Conservation (phyloP, 2,329 filamentous ascomycete species). For the Cytospora piceae region DNA sequence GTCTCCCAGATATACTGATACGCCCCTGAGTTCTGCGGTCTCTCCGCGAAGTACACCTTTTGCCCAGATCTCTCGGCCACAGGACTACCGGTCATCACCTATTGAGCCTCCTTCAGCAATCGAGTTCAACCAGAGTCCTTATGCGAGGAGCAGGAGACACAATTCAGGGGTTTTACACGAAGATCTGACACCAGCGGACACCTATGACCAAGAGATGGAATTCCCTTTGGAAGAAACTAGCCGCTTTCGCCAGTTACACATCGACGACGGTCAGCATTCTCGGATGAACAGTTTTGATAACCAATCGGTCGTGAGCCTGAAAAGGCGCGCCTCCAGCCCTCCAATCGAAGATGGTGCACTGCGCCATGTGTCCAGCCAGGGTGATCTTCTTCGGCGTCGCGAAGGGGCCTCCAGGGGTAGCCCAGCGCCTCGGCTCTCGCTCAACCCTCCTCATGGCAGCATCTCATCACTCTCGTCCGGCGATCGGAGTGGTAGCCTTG, state of each 20-base stretch:
- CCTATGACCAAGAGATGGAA: slow-evolving; percentile 52
- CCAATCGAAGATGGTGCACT: slow-evolving; percentile 51
- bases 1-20: slow-evolving; percentile 50
- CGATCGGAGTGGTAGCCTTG: slow-evolving; percentile 53
- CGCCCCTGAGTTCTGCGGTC: slow-evolving; percentile 51
- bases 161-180: slow-evolving; percentile 52
- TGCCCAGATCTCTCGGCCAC: slow-evolving; percentile 39
- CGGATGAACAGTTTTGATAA: slow-evolving; percentile 38
- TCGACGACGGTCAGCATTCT: slow-evolving; percentile 45
- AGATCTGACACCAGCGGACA: slow-evolving; percentile 50
- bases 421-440: slow-evolving; percentile 54
- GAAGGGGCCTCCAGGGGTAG: slow-evolving; percentile 55
- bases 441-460: slow-evolving; percentile 46
- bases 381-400: slow-evolving; percentile 52
- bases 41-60: slow-evolving; percentile 53
- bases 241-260: slow-evolving; percentile 46
- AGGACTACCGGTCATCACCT: slow-evolving; percentile 48
- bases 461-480: slow-evolving; percentile 50
- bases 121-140: slow-evolving; percentile 54
- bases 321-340: slow-evolving; percentile 61
- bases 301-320: slow-evolving; percentile 50
- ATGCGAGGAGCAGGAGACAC: slow-evolving; percentile 49
- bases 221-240: slow-evolving; percentile 51
- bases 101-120: slow-evolving; percentile 40
- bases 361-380: slow-evolving; percentile 44